Evolutionary conservation across 768 basidiomycete genomes (phyloP).

Genomic region (Auricularia sp.): DNA sequence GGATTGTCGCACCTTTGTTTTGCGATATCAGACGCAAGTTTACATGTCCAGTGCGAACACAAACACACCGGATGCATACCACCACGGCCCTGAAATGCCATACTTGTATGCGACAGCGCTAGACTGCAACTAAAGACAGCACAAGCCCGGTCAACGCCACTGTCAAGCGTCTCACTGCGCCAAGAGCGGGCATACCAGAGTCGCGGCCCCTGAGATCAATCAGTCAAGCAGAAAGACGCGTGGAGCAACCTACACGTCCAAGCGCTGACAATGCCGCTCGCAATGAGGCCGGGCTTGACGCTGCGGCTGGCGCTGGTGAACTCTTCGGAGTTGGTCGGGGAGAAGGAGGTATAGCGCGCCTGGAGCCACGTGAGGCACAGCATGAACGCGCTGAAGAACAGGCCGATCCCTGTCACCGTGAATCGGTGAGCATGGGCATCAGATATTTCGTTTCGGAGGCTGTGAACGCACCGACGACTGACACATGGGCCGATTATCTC

Average conservation of each 20-base stretch:
- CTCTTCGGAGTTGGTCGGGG: conserved; percentile 71
- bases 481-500: neutral
- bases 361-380: conserved; percentile 68
- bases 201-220: conserved; percentile 45
- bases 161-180: conserved; percentile 7
- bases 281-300: conserved; percentile 86
- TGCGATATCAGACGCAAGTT: neutral
- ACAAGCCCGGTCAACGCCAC: conserved; percentile 10
- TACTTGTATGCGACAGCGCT: conserved; percentile 80
- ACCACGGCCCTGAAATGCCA: conserved; percentile 81
- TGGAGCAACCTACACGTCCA: conserved; percentile 50
- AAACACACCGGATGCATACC: conserved; percentile 84
- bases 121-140: conserved; percentile 49
- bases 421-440: neutral
- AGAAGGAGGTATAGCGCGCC: conserved; percentile 73
- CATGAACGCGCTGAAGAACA: conserved; percentile 84
- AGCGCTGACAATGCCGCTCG: conserved; percentile 84
- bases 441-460: neutral
- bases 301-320: conserved; percentile 74
- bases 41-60: neutral
- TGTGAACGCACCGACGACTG: conserved; percentile 40
- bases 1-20: conserved; percentile 8
- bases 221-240: neutral
- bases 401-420: conserved; percentile 75
- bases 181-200: conserved; percentile 35